phyloP scores from a whole-genome alignment of 345 rosid genomes.

The Geranium brycei region DNA sequence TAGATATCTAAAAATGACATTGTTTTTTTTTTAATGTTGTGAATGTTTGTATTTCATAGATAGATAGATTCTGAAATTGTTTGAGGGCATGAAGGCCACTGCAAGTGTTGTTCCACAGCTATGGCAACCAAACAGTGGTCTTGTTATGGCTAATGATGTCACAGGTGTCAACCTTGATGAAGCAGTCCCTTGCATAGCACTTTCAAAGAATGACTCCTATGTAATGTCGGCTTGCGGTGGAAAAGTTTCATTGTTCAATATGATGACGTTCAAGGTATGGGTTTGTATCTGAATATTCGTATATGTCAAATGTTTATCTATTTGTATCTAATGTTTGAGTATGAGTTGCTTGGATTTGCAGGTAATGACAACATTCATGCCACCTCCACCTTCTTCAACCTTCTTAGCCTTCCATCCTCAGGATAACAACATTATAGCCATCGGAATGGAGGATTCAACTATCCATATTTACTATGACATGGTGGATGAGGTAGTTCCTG shows the following conservation, averaged over 20 bases:
- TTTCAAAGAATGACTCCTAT: conserved; percentile 83
- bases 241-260: conserved; percentile 75
- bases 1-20: not conserved
- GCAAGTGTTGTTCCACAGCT: conserved; percentile 54
- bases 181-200: conserved; percentile 81
- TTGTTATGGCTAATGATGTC: conserved; percentile 71
- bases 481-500: conserved; percentile 54
- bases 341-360: conserved; percentile 16
- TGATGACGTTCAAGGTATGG: conserved; percentile 64
- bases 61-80: conserved; percentile 3
- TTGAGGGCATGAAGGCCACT: conserved; percentile 46
- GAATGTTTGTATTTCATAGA: not conserved
- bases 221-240: conserved; percentile 93
- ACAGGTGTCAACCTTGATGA: conserved; percentile 69
- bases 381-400: conserved; percentile 78
- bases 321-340: not conserved
- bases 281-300: not conserved
- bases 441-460: conserved; percentile 87
- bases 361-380: conserved; percentile 87
- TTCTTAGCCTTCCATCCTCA: conserved; percentile 83
- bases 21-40: not conserved
- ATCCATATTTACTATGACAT: conserved; percentile 73
- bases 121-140: conserved; percentile 92
- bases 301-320: too few relatives aligned
- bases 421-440: conserved; percentile 80